These are phyloP conservation scores for Tylopilus intermedius DNA, from an alignment of 768 basidiomycete species.

Conservation along the genomic window DNA sequence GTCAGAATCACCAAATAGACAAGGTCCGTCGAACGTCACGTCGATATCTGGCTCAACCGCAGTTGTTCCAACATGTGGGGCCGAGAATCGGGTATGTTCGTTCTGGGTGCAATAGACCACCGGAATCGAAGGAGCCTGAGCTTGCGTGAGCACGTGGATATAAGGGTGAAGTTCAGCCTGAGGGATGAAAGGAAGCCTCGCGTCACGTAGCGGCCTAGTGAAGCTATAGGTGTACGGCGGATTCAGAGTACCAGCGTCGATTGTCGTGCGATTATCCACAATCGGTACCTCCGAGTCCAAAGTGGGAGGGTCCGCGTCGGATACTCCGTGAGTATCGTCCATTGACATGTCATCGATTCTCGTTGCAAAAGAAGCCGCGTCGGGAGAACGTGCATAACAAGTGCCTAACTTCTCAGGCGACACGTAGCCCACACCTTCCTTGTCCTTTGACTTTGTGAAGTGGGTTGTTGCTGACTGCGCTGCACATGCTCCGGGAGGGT, in stretches of 20 bases:
- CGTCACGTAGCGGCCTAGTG: background rate
- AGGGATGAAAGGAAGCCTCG: background rate
- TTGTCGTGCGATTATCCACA: background rate
- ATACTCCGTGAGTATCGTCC: background rate
- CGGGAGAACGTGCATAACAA: background rate
- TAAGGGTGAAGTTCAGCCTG: background rate
- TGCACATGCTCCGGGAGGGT: background rate
- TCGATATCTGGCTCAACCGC: conserved; percentile 1
- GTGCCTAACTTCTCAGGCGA: background rate
- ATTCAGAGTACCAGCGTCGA: background rate
- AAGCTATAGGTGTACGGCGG: background rate
- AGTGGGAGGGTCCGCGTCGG: background rate
- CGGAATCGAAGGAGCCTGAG: background rate
- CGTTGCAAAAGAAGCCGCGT: background rate
- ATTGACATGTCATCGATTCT: background rate
- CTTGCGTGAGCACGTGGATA: background rate
- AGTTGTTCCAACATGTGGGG: background rate
- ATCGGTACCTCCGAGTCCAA: background rate
- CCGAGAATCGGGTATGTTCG: background rate
- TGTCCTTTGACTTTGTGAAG: conserved; percentile 15
- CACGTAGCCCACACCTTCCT: conserved; percentile 27
- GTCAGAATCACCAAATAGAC: conserved; percentile 30
- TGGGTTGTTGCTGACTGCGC: conserved; percentile 1
- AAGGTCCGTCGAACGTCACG: conserved; percentile 21
- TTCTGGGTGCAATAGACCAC: background rate